Percentiles rank a stretch among this genome's conserved stretches.
Conservation (phyloP, 768 basidiomycete genomes). For the Crucibulum laeve region DNA sequence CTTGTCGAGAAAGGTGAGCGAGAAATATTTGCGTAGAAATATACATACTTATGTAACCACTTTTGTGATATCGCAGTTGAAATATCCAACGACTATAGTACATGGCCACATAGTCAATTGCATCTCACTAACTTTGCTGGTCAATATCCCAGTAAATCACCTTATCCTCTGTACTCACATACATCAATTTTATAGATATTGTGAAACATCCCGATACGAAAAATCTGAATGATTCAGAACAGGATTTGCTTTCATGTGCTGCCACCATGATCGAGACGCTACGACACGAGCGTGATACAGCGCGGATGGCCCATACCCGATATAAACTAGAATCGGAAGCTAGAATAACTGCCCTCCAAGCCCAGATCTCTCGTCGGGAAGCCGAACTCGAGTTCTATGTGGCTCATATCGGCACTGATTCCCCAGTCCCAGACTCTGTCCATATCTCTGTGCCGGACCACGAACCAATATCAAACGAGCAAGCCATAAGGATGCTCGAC, state of each 20-base stretch:
- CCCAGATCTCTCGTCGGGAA: slow-evolving; percentile 54
- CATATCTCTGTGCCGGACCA: no score
- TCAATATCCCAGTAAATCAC: slow-evolving; percentile 17
- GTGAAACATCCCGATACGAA: not conserved
- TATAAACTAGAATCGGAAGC: slow-evolving; percentile 33
- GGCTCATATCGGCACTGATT: slow-evolving; percentile 1
- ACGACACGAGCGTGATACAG: slow-evolving; percentile 37
- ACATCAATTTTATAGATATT: not conserved
- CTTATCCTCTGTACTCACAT: not conserved
- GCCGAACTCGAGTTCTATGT: slow-evolving; percentile 42
- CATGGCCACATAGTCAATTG: slow-evolving; percentile 44
- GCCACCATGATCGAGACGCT: slow-evolving; percentile 38
- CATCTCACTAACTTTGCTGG: slow-evolving; percentile 36
- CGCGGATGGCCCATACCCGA: slow-evolving; percentile 36
- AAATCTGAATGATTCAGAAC: slow-evolving; percentile 4
- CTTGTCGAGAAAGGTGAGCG: slow-evolving; percentile 61
- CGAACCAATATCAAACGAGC: slow-evolving; percentile 24
- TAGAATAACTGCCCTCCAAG: slow-evolving; percentile 41
- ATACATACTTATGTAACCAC: not conserved
- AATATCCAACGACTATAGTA: slow-evolving; percentile 35
- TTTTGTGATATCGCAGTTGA: slow-evolving; percentile 30
- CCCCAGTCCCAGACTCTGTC: not conserved
- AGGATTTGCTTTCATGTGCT: slow-evolving; percentile 35
- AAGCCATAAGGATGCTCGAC: slow-evolving; percentile 35
- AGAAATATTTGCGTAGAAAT: not conserved